phyloP scores from a whole-genome alignment of 129 eudicot species.

The Artemisia argyi region DNA sequence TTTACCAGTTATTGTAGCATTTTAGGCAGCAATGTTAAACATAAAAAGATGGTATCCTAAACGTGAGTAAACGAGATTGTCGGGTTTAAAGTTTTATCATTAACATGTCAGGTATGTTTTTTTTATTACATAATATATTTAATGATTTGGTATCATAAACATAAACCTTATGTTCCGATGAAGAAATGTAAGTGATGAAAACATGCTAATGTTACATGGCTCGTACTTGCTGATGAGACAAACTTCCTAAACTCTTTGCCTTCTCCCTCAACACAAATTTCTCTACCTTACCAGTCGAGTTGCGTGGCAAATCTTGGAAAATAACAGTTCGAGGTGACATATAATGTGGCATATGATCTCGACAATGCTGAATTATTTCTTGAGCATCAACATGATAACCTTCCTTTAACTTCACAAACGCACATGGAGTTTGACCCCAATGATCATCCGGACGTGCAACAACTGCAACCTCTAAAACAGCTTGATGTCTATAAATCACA shows the following conservation, averaged over 20 bases:
- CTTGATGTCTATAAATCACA: constrained; percentile 7
- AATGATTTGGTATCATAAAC: background rate
- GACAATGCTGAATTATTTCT: constrained; percentile 5
- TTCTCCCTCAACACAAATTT: background rate
- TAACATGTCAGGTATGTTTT: too few relatives aligned
- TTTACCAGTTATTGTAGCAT: background rate
- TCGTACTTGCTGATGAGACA: background rate
- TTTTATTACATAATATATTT: too few relatives aligned
- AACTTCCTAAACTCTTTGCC: background rate
- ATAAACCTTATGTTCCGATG: background rate
- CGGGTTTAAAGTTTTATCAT: background rate
- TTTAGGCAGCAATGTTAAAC: background rate
- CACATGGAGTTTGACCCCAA: constrained; percentile 18
- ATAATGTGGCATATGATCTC: constrained; percentile 15
- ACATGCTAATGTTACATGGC: background rate
- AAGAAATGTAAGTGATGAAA: background rate
- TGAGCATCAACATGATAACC: constrained; percentile 14
- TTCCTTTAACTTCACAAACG: constrained; percentile 11
- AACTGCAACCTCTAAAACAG: constrained; percentile 8
- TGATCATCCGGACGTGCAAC: constrained; percentile 15
- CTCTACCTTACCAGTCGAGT: constrained; percentile 7
- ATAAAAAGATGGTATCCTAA: background rate
- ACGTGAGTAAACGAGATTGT: background rate
- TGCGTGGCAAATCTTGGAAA: constrained; percentile 9
- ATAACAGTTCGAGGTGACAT: constrained; percentile 12